These are phyloP conservation scores for Pestalotiopsis fici DNA, from an alignment of 2,329 filamentous ascomycete genomes.

Conservation along the genomic window DNA sequence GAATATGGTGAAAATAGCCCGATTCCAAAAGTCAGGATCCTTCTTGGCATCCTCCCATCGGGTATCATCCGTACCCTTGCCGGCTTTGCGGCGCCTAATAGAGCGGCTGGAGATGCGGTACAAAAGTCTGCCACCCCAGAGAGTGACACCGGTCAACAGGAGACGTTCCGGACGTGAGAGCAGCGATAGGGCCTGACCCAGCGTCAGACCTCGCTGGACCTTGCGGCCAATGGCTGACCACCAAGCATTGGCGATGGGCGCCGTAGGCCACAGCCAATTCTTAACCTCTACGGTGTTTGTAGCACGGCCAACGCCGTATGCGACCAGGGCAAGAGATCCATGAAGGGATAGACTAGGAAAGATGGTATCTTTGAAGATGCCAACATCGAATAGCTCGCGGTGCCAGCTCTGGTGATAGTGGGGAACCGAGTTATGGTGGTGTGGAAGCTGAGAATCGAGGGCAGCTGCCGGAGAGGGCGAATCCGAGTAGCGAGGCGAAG, in stretches of 20 bases:
- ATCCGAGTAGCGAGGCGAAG: neutral
- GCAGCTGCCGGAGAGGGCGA: neutral
- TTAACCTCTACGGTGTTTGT: constrained; percentile 60
- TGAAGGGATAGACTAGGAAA: constrained; percentile 13
- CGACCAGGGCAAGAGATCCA: constrained; percentile 24
- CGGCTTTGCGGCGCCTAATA: constrained; percentile 33
- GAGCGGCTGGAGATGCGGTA: constrained; percentile 53
- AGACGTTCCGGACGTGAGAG: constrained; percentile 56
- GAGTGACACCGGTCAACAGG: constrained; percentile 55
- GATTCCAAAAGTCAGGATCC: constrained; percentile 58
- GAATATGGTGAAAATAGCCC: constrained; percentile 53
- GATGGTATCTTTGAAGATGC: constrained; percentile 15
- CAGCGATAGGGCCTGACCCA: constrained; percentile 44
- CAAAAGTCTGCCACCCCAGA: constrained; percentile 59
- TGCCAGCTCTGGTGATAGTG: constrained; percentile 9
- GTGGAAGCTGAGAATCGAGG: neutral
- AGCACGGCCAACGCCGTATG: constrained; percentile 51
- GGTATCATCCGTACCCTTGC: constrained; percentile 51
- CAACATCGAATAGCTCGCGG: constrained; percentile 14
- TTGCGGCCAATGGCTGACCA: constrained; percentile 60
- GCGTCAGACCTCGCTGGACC: constrained; percentile 42
- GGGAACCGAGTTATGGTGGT: constrained; percentile 3
- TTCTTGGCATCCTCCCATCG: constrained; percentile 54
- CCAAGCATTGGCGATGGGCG: constrained; percentile 59
- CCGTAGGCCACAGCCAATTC: constrained; percentile 59